Evolutionary conservation across 1,284 basidiomycete genomes (phyloP).

Genomic region (Rhodotorula sp.): DNA sequence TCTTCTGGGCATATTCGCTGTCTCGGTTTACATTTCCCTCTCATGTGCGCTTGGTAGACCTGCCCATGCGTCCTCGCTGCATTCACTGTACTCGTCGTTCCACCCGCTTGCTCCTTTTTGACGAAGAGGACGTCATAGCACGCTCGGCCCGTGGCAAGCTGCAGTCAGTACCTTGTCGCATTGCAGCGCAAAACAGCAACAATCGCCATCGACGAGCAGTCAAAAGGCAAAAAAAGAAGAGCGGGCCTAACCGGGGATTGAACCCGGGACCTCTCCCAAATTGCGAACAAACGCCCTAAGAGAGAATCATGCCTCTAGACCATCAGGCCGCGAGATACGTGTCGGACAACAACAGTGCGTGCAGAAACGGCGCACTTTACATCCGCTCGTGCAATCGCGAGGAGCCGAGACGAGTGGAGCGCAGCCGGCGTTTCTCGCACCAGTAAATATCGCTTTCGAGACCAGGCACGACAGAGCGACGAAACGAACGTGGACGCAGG

Average conservation of each 20-base stretch:
- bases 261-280: slow-evolving; percentile 35
- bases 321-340: slow-evolving; percentile 17
- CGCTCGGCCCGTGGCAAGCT: too few relatives aligned
- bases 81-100: neutral
- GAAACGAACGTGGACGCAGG: too few relatives aligned
- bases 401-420: too few relatives aligned
- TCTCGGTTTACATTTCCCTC: neutral
- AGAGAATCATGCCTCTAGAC: slow-evolving; percentile 34
- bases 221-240: neutral
- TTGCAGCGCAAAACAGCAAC: too few relatives aligned
- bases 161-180: too few relatives aligned
- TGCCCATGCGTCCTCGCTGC: neutral
- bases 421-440: too few relatives aligned
- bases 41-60: neutral
- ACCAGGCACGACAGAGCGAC: too few relatives aligned
- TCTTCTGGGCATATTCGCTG: neutral
- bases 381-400: too few relatives aligned
- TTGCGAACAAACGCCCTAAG: slow-evolving; percentile 14
- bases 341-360: too few relatives aligned
- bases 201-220: neutral
- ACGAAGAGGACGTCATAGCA: neutral
- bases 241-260: slow-evolving; percentile 32
- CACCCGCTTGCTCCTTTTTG: neutral
- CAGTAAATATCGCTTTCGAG: too few relatives aligned
- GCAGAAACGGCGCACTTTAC: too few relatives aligned